These are phyloP conservation scores for Nemania serpens DNA, from an alignment of 2,329 filamentous ascomycete species.

Conservation along the genomic window DNA sequence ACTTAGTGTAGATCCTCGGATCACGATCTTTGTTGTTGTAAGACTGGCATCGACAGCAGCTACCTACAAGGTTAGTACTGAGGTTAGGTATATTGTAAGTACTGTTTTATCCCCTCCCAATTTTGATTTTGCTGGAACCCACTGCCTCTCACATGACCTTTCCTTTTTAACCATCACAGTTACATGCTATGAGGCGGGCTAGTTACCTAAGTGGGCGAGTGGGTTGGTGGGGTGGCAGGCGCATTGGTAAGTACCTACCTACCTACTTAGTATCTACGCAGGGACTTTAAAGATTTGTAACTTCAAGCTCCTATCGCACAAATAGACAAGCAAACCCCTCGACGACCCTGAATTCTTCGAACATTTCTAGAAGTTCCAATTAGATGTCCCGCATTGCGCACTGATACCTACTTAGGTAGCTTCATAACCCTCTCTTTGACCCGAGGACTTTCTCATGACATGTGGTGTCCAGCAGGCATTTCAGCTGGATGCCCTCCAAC, in stretches of 20 bases:
- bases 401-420: neutral
- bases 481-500: neutral
- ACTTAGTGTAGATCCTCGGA: neutral
- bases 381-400: neutral
- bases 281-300: no score
- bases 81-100: neutral
- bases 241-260: neutral
- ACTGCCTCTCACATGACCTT: slow-evolving; percentile 21
- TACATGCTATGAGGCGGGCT: no score
- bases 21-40: slow-evolving; percentile 2
- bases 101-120: neutral
- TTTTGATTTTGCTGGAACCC: slow-evolving; percentile 10
- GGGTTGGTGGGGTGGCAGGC: neutral
- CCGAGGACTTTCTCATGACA: neutral
- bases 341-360: neutral
- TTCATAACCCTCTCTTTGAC: neutral
- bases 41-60: slow-evolving; percentile 12
- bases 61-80: neutral
- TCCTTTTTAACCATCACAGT: slow-evolving; percentile 20
- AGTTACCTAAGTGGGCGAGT: neutral
- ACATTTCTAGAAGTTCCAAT: slow-evolving; percentile 9
- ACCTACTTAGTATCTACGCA: neutral
- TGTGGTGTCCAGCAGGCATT: neutral
- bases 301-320: no score
- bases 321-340: neutral